Percentiles rank a stretch among this genome's conserved stretches.
These are phyloP conservation scores for Populus euphratica DNA, from an alignment of 345 rosid species.

Conservation along the genomic window DNA sequence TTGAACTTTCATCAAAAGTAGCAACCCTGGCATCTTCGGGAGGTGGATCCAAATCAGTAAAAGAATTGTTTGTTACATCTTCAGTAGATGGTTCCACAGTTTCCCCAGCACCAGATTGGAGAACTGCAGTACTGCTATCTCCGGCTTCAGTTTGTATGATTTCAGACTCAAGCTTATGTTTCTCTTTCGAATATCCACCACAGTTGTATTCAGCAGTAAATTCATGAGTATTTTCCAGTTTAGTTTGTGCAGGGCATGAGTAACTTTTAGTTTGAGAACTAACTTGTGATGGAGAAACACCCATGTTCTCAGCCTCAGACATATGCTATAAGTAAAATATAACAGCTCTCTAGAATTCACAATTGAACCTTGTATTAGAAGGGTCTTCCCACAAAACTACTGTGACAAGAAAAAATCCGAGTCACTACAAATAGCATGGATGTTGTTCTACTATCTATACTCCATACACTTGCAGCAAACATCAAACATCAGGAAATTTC, in stretches of 20 bases:
- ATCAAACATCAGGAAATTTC: conserved; percentile 1
- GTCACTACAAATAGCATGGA: not conserved
- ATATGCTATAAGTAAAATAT: not conserved
- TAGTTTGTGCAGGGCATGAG: conserved; percentile 7
- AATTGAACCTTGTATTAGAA: not conserved
- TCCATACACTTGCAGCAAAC: conserved; percentile 5
- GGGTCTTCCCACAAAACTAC: not conserved
- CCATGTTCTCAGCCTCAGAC: conserved; percentile 17
- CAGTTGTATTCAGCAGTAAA: not conserved
- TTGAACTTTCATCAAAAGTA: not conserved
- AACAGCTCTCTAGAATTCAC: conserved; percentile 5
- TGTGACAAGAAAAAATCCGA: not conserved
- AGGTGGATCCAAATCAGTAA: conserved; percentile 6
- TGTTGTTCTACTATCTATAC: not conserved
- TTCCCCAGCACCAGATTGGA: not conserved
- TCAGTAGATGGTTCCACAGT: not conserved
- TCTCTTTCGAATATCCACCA: not conserved
- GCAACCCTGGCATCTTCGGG: conserved; percentile 15
- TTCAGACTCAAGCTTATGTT: conserved; percentile 2
- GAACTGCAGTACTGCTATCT: not conserved
- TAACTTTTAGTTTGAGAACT: conserved; percentile 1
- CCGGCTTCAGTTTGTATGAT: not conserved
- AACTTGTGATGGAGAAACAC: conserved; percentile 15
- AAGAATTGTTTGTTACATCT: not conserved
- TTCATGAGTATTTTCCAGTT: not conserved